Evolutionary conservation across 768 basidiomycete genomes (phyloP), one percentile per base, ranked within the genome.

Genomic region (Russula earlei): DNA sequence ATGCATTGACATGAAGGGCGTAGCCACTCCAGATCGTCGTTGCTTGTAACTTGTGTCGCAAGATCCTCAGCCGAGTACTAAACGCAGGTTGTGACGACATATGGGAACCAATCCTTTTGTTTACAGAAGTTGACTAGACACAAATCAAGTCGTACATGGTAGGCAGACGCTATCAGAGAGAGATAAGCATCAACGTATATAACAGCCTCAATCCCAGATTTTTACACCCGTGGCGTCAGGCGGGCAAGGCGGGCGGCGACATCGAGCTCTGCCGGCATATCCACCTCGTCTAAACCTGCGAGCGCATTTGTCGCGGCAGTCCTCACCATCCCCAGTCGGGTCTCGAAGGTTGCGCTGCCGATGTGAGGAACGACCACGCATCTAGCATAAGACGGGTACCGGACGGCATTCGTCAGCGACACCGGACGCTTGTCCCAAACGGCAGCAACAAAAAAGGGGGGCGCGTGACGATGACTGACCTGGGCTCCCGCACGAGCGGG

Each of bases 331-430:
- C 76, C 85, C 49, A 79, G 67, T 52, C 93, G 75, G 2, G 92
- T 91, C 70, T 96, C 88, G 10, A 81, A 72, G 15, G 93, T 94
- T 3, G 90, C 94, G 60, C 89, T 91, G 19, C 82, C 96, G 49
- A 99, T 84, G 65, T 99, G 95, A 0, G 95, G 95, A 29, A 99
- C 61, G 11, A 95, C 78, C 8, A 86, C 76, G 60, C 85, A 90
- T 67, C 87, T 91, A 64, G 34, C 20, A 20, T 19, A 31, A 31
- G 22, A 31, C 3, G 3, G 4, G 10, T n/a, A n/a, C n/a, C n/a
- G n/a, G n/a, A n/a, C n/a, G n/a, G 1, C 29, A 20, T 37, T 5
- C 22, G 7, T 27, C 19, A 45, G 52, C n/a, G 36, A 29, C 47
- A 38, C 41, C 48, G 59, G 10, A 1, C 10, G 2, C 15, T 36